Conservation (phyloP, 2,329 filamentous ascomycete species). For the Cladosporium sp. region DNA sequence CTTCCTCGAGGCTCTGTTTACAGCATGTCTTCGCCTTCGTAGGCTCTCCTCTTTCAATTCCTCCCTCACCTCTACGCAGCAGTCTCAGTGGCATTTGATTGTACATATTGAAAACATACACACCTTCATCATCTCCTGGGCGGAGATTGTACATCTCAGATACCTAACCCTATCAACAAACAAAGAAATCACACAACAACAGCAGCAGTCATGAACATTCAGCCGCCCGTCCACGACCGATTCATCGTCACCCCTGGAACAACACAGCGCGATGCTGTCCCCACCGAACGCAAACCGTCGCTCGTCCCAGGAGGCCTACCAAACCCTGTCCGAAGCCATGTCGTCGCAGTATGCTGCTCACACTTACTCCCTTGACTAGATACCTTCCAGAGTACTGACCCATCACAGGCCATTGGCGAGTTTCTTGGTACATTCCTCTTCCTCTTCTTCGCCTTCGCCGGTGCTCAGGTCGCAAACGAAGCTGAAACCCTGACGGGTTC, state of each 20-base stretch:
- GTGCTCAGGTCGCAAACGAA: conserved; percentile 38
- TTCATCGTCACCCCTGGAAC: conserved; percentile 11
- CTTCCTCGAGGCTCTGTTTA: background rate
- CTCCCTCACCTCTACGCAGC: background rate
- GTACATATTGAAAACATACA: background rate
- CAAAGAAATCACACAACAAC: no score
- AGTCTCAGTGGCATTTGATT: background rate
- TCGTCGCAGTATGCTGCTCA: conserved; percentile 15
- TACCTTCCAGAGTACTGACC: background rate
- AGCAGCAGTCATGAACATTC: conserved; percentile 16
- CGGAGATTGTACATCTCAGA: no score
- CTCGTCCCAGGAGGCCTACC: conserved; percentile 1
- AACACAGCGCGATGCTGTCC: conserved; percentile 9
- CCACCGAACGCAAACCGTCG: conserved; percentile 8
- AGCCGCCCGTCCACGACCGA: conserved; percentile 13
- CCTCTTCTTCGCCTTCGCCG: conserved; percentile 39
- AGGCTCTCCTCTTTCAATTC: background rate
- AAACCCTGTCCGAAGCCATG: conserved; percentile 13
- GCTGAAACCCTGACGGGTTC: conserved; percentile 20
- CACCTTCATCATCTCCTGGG: background rate
- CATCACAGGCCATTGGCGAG: conserved; percentile 26
- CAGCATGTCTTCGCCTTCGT: background rate
- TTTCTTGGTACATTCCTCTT: conserved; percentile 34
- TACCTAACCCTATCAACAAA: no score
- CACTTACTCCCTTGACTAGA: background rate